phyloP scores from a whole-genome alignment of 1,284 basidiomycete genomes.

The Neotropicomus parvogracilis region DNA sequence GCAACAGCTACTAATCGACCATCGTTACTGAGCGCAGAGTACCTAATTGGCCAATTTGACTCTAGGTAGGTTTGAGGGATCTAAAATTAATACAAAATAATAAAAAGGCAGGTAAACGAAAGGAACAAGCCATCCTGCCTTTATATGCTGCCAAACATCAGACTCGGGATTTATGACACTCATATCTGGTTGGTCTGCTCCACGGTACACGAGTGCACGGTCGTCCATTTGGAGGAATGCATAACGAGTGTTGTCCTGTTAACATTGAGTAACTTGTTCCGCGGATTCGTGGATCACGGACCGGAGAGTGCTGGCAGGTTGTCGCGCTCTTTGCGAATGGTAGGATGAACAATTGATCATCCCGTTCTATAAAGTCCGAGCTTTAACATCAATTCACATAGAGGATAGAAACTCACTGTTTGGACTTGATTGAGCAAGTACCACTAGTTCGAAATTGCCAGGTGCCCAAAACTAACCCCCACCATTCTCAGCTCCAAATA shows the following conservation, averaged over 20 bases:
- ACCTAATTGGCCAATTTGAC: constrained; percentile 92
- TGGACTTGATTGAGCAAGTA: constrained; percentile 52
- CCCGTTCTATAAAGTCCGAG: constrained; percentile 39
- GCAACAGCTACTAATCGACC: constrained; percentile 93
- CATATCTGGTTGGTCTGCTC: constrained; percentile 96
- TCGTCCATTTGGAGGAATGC: constrained; percentile 96
- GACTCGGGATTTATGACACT: constrained; percentile 98
- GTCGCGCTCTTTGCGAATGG: constrained; percentile 96
- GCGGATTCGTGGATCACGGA: constrained; percentile 33
- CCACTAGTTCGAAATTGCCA: constrained; percentile 84
- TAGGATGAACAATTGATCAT: constrained; percentile 77
- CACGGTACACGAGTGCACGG: constrained; percentile 90
- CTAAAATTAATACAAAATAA: constrained; percentile 34
- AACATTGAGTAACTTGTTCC: constrained; percentile 7
- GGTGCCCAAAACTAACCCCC: constrained; percentile 81
- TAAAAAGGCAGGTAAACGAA: neutral
- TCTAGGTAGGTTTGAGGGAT: constrained; percentile 89
- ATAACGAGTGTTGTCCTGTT: constrained; percentile 87
- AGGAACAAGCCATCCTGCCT: constrained; percentile 42
- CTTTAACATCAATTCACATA: neutral
- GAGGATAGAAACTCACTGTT: constrained; percentile 40
- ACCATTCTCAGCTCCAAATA: constrained; percentile 7
- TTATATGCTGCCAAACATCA: constrained; percentile 96
- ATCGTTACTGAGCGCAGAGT: constrained; percentile 88
- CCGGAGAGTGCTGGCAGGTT: constrained; percentile 88